Evolutionary conservation across 2,329 filamentous ascomycete genomes (phyloP), one percentile per base, ranked within the genome.

Genomic region (Aspergillus intermedius): DNA sequence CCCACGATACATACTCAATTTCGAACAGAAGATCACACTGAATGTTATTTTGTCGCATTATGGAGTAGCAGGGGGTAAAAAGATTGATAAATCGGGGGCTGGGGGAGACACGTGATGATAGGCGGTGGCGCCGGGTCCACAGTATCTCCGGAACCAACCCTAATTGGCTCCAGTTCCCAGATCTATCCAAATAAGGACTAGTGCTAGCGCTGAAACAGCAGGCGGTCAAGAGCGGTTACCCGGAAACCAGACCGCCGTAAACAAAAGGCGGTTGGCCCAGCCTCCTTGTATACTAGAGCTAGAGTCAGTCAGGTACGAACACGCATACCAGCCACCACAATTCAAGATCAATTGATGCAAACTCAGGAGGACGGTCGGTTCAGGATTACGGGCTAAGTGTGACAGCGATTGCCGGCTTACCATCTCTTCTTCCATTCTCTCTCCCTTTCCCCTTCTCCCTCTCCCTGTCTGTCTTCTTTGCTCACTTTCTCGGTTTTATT

Each of bases 221-320:
- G 59, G 67, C 66, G 66, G 67, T 66, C 45, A 46, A 40, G 1
- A 0, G 30, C 0, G 46, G 50, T 68, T 71, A 70, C 57, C 68
- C 65, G 48, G 53, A 64, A 60, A 65, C 67, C 63, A 56, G 48
- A 21, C 28, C 23, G 48, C 22, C 37, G 68, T 72, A 71, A 72
- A 72, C 68, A 72, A 67, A 61, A 50, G 53, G 46, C 53, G 51
- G 62, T 66, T 71, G 64, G 65, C 66, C 69, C 69, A 72, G 67
- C 68, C 69, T 68, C 67, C 62, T 50, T 53, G 48, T 52, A 58
- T 60, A 58, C 56, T 51, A 40, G 37, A 22, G 21, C 17, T 4
- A 5, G 21, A 17, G n/a, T 40, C 37, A 40, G 10, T 17, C 17
- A 15, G 37, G 17, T 19, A 21, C 34, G 6, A 37, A 15, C 25